Base-by-base conservation (phyloP, 1,139 yeast genomes). In the Yamadazyma oceani region DNA sequence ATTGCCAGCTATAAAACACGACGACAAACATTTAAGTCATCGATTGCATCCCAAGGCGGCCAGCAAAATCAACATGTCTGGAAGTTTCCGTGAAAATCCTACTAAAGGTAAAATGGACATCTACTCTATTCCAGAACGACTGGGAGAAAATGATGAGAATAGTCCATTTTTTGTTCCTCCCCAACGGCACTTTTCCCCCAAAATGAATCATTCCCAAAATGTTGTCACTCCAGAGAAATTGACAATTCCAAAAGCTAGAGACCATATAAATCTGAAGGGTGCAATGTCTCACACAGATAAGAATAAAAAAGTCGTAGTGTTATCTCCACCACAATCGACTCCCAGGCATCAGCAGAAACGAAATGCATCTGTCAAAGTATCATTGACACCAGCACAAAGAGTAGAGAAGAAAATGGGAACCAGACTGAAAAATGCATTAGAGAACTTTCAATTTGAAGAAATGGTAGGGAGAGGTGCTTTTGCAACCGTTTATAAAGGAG, bases 401-500 rank as follows among this genome's bases (percentile, higher is more conserved):
- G 54, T 72, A 26, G 79, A 73, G 42, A 72, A 69, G 44, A 55
- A 51, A 17, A 63, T 66, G 0, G 72, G 71, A 1, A 57, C 62
- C 3, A 62, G 67, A 25, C 64, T 62, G 60, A 47, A 53, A 39
- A 61, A 72, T 45, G 75, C 75, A 1, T 60, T 80, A 31, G 74
- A 75, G 14, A 73, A 78, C 40, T 83, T 79, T 51, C 72, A 73
- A 34, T 68, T 81, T 49, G 70, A 83, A 37, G 75, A 81, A 16
- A 89, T 88, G 60, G 88, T 92, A 31, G 98, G 98, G 12, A 79
- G 85, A 51, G 98, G 98, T 23, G 88, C 96, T 14, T 92, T 89
- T 66, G 98, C 98, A 41, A 84, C 82, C 45, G 98, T 92, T 19
- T 92, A 85, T 67, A 82, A 81, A 56, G 96, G 95, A 15, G 65